Conservation (phyloP, 768 basidiomycete species). For the Agrocybe pediades region DNA sequence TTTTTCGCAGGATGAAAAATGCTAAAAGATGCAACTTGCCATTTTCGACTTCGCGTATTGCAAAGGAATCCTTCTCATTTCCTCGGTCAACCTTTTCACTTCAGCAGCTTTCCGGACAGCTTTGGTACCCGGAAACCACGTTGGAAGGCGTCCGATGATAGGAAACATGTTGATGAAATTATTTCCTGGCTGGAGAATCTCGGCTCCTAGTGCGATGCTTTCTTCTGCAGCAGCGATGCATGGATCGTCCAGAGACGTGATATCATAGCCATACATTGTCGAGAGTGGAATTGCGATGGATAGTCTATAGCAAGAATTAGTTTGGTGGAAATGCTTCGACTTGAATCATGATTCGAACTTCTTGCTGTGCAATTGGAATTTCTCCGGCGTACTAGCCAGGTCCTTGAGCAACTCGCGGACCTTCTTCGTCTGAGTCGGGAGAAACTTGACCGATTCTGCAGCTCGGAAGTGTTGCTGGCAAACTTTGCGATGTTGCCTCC, state of each 20-base stretch:
- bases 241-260: conserved; percentile 12
- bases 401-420: conserved; percentile 30
- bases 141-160: conserved; percentile 10
- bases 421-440: conserved; percentile 26
- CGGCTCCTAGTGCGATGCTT: neutral
- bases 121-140: conserved; percentile 12
- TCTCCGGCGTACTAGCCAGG: conserved; percentile 16
- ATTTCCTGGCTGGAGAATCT: conserved; percentile 5
- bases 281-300: conserved; percentile 13
- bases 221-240: conserved; percentile 8
- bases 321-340: neutral
- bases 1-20: no score
- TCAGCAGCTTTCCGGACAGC: neutral
- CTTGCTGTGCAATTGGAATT: conserved; percentile 14
- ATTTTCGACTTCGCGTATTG: no score
- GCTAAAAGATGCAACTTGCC: no score
- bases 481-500: conserved; percentile 38
- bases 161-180: conserved; percentile 15
- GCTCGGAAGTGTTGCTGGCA: conserved; percentile 36
- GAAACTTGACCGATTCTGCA: conserved; percentile 25
- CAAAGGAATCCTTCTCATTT: neutral
- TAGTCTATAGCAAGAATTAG: conserved; percentile 6
- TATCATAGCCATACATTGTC: conserved; percentile 20
- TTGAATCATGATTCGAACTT: conserved; percentile 6
- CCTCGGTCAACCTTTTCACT: neutral